Evolutionary conservation across 495 filamentous ascomycete species (phyloP), one percentile per base, ranked within the genome.

Genomic region (Astrothelium macrocarpum): DNA sequence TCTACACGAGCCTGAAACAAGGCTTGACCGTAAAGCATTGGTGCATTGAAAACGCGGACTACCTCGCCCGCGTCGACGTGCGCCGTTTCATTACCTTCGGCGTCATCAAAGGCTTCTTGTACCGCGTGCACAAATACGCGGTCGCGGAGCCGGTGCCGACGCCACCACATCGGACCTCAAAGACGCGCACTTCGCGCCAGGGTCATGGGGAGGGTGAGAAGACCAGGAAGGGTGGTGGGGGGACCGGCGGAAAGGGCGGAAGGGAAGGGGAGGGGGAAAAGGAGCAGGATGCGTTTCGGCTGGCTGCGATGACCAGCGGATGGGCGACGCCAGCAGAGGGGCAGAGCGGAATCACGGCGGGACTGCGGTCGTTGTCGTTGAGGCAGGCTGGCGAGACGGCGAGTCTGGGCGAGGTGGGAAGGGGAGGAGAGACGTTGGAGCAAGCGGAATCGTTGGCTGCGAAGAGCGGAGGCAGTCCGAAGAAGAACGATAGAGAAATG

Each of bases 1-100:
- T 97, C 2, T 96, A 95, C 78, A 85, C 88, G 14, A 83, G 81
- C 23, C 83, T 97, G 32, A 83, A 81, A 65, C 87, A 89, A 64
- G 90, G 90, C 63, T 83, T 89, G 61, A 88, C 85, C 61, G 79
- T 97, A 4, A 86, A 87, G 68, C 85, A 88, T 71, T 97, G 90
- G 89, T 85, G 89, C 66, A 78, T 85, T 23, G 80, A 85, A 43
- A 86, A 94, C 75, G 80, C 79, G 63, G 81, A 83, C 29, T 76
- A 86, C 28, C 79, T 96, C 4, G 74, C 79, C 14, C 81, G 85
- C 68, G 83, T 98, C 65, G 94, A 98, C 74, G 84, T 96, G 53
- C 82, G 94, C 1, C 85, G 95, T 31, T 87, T 98, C 64, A 88
- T 98, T 64, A 93, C 92, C 36, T 97, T 97, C 73, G 94, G 95